These are phyloP conservation scores for Anthracocystis walkeri DNA, from an alignment of 1,284 basidiomycete genomes.

Conservation along the genomic window DNA sequence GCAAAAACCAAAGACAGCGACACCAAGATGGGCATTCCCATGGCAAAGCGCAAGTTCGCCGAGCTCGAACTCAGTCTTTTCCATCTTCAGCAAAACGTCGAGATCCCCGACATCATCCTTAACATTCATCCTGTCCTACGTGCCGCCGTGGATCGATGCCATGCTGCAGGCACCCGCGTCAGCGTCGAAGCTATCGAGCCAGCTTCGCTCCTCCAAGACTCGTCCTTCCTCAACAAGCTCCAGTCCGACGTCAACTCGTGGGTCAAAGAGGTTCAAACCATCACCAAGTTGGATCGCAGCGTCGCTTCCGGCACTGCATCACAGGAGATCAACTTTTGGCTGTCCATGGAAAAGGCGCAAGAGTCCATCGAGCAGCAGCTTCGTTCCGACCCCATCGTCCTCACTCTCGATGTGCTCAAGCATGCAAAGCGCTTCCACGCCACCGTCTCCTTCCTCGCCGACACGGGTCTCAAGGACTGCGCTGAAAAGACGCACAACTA, in stretches of 20 bases:
- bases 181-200: conserved; percentile 81
- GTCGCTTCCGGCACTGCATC: conserved; percentile 95
- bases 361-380: conserved; percentile 94
- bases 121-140: conserved; percentile 91
- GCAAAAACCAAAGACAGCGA: conserved; percentile 65
- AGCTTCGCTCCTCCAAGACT: conserved; percentile 81
- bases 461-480: conserved; percentile 87
- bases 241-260: conserved; percentile 95
- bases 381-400: conserved; percentile 85
- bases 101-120: conserved; percentile 95
- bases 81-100: conserved; percentile 97
- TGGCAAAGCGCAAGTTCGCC: conserved; percentile 99
- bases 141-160: conserved; percentile 76
- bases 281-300: conserved; percentile 89
- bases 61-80: conserved; percentile 95
- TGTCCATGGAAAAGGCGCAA: conserved; percentile 90
- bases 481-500: conserved; percentile 73
- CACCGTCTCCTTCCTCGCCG: conserved; percentile 96
- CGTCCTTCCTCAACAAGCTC: conserved; percentile 90
- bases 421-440: conserved; percentile 97
- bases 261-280: conserved; percentile 98
- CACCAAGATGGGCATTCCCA: conserved; percentile 93
- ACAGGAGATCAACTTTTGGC: conserved; percentile 99
- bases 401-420: conserved; percentile 94
- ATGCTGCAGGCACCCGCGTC: conserved; percentile 75